These are phyloP conservation scores for Bondarzewia mesenterica DNA, from an alignment of 1,284 basidiomycete genomes.

Conservation along the genomic window DNA sequence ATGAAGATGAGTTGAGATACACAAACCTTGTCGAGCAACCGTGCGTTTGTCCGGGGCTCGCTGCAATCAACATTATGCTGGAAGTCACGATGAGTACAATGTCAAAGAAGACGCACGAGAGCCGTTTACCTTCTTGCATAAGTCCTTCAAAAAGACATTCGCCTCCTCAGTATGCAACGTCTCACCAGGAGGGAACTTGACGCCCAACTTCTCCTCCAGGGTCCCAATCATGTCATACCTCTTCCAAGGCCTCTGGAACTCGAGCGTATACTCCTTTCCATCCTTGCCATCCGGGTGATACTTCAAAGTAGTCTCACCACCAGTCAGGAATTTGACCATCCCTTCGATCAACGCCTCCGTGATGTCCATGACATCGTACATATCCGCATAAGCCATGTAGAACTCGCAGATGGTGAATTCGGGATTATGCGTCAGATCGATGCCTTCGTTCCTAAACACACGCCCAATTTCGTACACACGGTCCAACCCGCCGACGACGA, in stretches of 20 bases:
- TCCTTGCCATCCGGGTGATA: slow-evolving; percentile 96
- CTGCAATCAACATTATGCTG: slow-evolving; percentile 97
- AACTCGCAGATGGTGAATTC: slow-evolving; percentile 99
- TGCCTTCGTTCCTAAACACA: slow-evolving; percentile 98
- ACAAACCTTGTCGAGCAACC: slow-evolving; percentile 87
- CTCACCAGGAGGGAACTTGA: slow-evolving; percentile 92
- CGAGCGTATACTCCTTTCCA: slow-evolving; percentile 70
- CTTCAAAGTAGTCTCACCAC: slow-evolving; percentile 73
- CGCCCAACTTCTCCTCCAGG: slow-evolving; percentile 87
- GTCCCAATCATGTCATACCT: slow-evolving; percentile 97
- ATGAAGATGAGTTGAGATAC: neutral
- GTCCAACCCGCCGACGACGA: slow-evolving; percentile 95
- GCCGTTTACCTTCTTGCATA: slow-evolving; percentile 68
- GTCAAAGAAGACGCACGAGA: neutral
- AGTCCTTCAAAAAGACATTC: slow-evolving; percentile 82
- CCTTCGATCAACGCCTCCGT: slow-evolving; percentile 91
- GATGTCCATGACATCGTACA: slow-evolving; percentile 98
- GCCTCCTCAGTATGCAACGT: slow-evolving; percentile 85
- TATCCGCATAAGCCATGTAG: slow-evolving; percentile 99
- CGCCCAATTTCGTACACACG: slow-evolving; percentile 98
- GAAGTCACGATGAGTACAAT: slow-evolving; percentile 7
- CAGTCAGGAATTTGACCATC: slow-evolving; percentile 83
- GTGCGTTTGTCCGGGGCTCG: slow-evolving; percentile 93
- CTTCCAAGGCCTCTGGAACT: slow-evolving; percentile 98
- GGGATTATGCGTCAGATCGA: slow-evolving; percentile 97